Evolutionary conservation across 1,284 basidiomycete genomes (phyloP).

Genomic region (Flammula alnicola): DNA sequence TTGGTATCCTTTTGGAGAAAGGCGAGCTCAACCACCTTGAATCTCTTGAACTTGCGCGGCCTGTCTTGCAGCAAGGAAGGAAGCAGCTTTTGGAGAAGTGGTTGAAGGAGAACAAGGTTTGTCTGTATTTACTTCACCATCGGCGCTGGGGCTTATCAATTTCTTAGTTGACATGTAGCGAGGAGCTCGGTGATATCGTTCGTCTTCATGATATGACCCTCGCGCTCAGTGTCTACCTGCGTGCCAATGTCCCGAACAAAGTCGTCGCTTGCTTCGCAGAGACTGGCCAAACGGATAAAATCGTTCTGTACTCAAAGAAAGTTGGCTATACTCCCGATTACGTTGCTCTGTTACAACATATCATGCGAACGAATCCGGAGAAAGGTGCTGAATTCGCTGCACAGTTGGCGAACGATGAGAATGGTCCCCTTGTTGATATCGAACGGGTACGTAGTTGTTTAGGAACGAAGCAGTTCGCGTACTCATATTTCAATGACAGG

Average conservation of each 20-base stretch:
- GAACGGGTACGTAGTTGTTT: no score
- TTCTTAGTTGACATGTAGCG: slow-evolving; percentile 98
- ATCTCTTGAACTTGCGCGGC: slow-evolving; percentile 94
- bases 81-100: slow-evolving; percentile 99
- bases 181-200: slow-evolving; percentile 98
- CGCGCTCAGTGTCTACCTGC: slow-evolving; percentile 97
- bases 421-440: slow-evolving; percentile 91
- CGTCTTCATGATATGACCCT: slow-evolving; percentile 96
- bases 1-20: slow-evolving; percentile 97
- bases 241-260: slow-evolving; percentile 98
- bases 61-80: slow-evolving; percentile 94
- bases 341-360: slow-evolving; percentile 92
- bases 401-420: slow-evolving; percentile 94
- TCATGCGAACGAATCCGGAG: slow-evolving; percentile 96
- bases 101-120: slow-evolving; percentile 99
- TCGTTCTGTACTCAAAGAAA: slow-evolving; percentile 97
- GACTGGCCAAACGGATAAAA: slow-evolving; percentile 98
- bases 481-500: no score
- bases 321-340: slow-evolving; percentile 96
- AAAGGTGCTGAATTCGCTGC: slow-evolving; percentile 98
- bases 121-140: no score
- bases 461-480: no score
- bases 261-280: slow-evolving; percentile 99
- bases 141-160: no score
- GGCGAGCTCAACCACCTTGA: slow-evolving; percentile 98